Base-by-base conservation (phyloP, 306 rosid genomes). In the Nissolia schottii region DNA sequence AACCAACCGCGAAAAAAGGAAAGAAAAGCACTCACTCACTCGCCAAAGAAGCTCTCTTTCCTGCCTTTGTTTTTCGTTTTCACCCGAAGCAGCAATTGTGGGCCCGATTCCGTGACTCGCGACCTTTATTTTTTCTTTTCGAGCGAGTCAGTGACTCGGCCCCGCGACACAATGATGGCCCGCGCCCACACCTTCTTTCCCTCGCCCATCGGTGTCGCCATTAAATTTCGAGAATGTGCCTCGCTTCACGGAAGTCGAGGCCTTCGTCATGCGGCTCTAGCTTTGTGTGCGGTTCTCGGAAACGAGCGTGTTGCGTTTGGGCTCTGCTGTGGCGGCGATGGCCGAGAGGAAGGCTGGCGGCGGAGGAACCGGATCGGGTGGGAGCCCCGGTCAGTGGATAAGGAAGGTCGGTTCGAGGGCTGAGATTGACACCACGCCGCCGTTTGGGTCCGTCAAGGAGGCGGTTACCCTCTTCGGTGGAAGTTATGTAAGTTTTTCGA, bases 381-480 rank as follows among this genome's bases (percentile, higher is more conserved):
- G 60, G 49, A 37, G 77, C 9, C 82, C 86, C 43, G 43, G 45
- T 46, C 75, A 62, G 3, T 82, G 92, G 43, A 81, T 89, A 9
- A 82, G 88, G 73, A 80, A 78, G 61, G 87, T 91, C 22, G 84
- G 82, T 80, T 41, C 68, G 80, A 82, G 97, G 58, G 97, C 93
- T n/a, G 99, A 83, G 68, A 92, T 94, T 29, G 99, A 94, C 67
- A 91, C 96, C 0, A 82, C 96, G 19, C 87, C 94, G 34, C 99
- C 99, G 0, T 94, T 94, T 29, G 96, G 80, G 75, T 91, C 97
- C 7, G 99, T 94, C 13, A 91, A 86, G 71, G 99, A 94, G 85
- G 99, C 97, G 2, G 97, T 94, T 38, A 87, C 85, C 77, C 97
- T 86, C 50, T 94, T 91, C 54, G 95, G 91, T 6, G 95, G 96